Evolutionary conservation across 2,329 filamentous ascomycete species (phyloP).

Genomic region (Emmonsiellopsis sp.): DNA sequence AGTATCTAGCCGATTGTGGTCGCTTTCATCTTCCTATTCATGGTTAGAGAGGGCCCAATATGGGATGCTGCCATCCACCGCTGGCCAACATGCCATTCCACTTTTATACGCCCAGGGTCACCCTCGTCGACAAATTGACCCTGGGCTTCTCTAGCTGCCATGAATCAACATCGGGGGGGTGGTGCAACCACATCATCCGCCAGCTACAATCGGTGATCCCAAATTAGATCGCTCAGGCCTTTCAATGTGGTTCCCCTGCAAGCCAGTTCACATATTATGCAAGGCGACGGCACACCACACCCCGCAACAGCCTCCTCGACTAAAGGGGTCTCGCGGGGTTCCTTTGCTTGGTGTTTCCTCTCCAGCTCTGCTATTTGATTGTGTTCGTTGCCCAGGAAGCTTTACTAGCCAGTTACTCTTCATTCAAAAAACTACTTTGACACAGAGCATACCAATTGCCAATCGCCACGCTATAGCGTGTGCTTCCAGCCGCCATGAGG

Average conservation of each 20-base stretch:
- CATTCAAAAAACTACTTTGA: not conserved
- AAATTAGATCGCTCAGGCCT: not conserved
- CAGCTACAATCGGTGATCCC: not conserved
- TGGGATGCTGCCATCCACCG: too few species aligned
- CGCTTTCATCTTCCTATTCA: too few species aligned
- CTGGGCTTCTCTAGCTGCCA: not conserved
- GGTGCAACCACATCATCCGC: not conserved
- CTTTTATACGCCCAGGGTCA: not conserved
- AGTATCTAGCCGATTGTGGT: too few species aligned
- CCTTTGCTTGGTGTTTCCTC: not conserved
- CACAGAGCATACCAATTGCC: not conserved
- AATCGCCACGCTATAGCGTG: not conserved
- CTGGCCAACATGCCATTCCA: too few species aligned
- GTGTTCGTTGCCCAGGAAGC: not conserved
- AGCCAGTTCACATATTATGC: not conserved
- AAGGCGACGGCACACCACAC: not conserved
- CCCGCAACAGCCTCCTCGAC: not conserved
- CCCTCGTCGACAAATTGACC: not conserved
- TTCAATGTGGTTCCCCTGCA: not conserved
- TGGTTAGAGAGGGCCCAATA: too few species aligned
- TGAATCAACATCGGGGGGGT: not conserved
- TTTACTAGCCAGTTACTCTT: not conserved
- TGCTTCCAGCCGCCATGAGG: not conserved
- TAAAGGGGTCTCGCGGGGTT: not conserved
- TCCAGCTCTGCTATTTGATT: not conserved